Conservation (phyloP, 257 asterid species). For the Handroanthus guayacan region DNA sequence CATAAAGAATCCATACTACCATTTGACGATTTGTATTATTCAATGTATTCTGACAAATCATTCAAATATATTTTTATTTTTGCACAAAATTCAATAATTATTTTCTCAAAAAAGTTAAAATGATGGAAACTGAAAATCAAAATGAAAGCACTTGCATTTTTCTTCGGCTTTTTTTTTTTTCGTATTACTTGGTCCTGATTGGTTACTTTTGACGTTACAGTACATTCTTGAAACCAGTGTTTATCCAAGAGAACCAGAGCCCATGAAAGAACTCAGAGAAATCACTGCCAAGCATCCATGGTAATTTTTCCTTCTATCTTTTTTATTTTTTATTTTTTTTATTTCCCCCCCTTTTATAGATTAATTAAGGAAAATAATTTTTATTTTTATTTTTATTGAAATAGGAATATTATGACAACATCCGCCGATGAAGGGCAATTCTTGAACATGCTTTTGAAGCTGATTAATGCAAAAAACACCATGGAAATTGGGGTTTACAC, state of each 20-base stretch:
- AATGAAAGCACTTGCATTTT: too few relatives aligned
- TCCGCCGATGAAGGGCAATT: slow-evolving; percentile 94
- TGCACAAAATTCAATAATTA: too few relatives aligned
- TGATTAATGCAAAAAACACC: slow-evolving; percentile 87
- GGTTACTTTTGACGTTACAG: slow-evolving; percentile 38
- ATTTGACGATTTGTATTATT: too few relatives aligned
- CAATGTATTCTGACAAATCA: too few relatives aligned
- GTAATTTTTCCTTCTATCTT: slow-evolving; percentile 37
- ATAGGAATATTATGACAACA: slow-evolving; percentile 86
- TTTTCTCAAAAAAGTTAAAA: too few relatives aligned
- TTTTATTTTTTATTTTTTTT: too few relatives aligned
- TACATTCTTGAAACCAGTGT: slow-evolving; percentile 90
- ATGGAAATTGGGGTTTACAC: slow-evolving; percentile 96
- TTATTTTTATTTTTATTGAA: background rate
- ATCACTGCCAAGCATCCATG: slow-evolving; percentile 93
- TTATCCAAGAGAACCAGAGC: slow-evolving; percentile 85
- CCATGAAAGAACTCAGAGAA: slow-evolving; percentile 91
- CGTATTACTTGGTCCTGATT: background rate
- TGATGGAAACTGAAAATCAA: too few relatives aligned
- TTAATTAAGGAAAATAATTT: background rate
- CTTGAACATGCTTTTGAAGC: slow-evolving; percentile 80
- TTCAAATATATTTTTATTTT: too few relatives aligned
- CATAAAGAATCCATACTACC: too few relatives aligned
- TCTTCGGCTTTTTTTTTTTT: background rate
- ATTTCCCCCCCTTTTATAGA: too few relatives aligned